Conservation (phyloP, 495 filamentous ascomycete species). For the Parachaetomium inaequale region DNA sequence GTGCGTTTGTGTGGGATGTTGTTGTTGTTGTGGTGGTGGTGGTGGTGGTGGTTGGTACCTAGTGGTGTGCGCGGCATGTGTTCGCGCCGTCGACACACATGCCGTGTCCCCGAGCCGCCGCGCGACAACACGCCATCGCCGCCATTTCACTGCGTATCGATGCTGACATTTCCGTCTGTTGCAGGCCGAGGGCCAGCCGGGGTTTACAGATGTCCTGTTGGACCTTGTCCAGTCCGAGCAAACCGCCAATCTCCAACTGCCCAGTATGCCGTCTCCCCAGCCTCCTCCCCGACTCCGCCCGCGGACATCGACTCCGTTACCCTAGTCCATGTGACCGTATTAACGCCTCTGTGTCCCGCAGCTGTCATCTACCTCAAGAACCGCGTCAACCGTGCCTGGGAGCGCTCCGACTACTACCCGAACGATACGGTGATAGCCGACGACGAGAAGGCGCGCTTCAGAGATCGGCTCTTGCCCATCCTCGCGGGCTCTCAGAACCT, state of each 20-base stretch:
- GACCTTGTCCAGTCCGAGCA: constrained; percentile 87
- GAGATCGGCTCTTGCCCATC: constrained; percentile 81
- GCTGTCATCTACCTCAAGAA: constrained; percentile 98
- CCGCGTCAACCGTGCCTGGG: constrained; percentile 87
- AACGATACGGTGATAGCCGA: constrained; percentile 70
- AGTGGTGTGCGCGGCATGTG: not conserved
- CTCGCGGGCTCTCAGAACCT: constrained; percentile 73
- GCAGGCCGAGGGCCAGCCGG: constrained; percentile 86
- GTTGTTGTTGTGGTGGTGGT: not conserved
- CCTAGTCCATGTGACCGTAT: constrained; percentile 7
- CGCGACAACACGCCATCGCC: constrained; percentile 14
- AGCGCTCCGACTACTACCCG: constrained; percentile 66
- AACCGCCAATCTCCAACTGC: constrained; percentile 75
- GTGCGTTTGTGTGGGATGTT: constrained; percentile 50
- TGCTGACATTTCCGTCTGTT: constrained; percentile 16
- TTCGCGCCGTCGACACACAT: constrained; percentile 5
- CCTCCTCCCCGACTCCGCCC: constrained; percentile 5
- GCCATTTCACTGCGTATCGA: constrained; percentile 10
- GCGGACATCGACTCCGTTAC: not conserved
- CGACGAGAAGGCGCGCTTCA: constrained; percentile 81
- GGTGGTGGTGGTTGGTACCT: not conserved
- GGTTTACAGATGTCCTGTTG: constrained; percentile 85
- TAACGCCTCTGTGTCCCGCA: constrained; percentile 38
- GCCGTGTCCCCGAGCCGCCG: not conserved
- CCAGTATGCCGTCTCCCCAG: constrained; percentile 57